Conservation (phyloP, 1,284 basidiomycete genomes). For the Pseudozyma sp. region DNA sequence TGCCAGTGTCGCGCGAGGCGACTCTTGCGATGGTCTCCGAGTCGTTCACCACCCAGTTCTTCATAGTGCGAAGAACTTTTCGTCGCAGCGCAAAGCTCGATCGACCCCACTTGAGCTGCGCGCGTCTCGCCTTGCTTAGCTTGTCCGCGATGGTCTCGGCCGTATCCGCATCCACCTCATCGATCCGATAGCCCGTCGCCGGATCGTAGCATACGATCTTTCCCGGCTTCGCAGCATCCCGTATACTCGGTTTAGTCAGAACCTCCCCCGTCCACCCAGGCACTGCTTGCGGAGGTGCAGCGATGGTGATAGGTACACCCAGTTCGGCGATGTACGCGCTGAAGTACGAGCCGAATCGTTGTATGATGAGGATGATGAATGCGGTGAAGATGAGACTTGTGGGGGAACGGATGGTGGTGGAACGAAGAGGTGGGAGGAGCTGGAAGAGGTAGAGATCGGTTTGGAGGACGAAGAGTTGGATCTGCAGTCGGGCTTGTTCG, state of each 20-base stretch:
- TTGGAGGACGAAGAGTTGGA: constrained; percentile 35
- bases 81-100: constrained; percentile 82
- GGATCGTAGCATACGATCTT: constrained; percentile 91
- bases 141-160: constrained; percentile 77
- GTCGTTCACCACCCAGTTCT: constrained; percentile 90
- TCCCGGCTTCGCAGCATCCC: constrained; percentile 56
- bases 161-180: constrained; percentile 77
- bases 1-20: constrained; percentile 94
- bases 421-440: constrained; percentile 25
- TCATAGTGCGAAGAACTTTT: constrained; percentile 82
- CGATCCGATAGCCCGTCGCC: constrained; percentile 82
- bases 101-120: constrained; percentile 79
- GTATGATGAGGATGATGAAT: constrained; percentile 32
- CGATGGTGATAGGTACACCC: constrained; percentile 28
- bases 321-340: constrained; percentile 20
- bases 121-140: constrained; percentile 76
- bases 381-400: constrained; percentile 34
- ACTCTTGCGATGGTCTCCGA: constrained; percentile 85
- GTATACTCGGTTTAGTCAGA: constrained; percentile 32
- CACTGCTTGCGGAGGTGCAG: constrained; percentile 40
- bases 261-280: constrained; percentile 52
- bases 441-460: constrained; percentile 41
- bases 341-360: constrained; percentile 13
- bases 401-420: constrained; percentile 33
- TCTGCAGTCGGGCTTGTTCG: constrained; percentile 14